Percentiles rank a stretch among this genome's conserved stretches.
phyloP scores from a whole-genome alignment of 306 rosid species.

The Citrullus colocynthis region DNA sequence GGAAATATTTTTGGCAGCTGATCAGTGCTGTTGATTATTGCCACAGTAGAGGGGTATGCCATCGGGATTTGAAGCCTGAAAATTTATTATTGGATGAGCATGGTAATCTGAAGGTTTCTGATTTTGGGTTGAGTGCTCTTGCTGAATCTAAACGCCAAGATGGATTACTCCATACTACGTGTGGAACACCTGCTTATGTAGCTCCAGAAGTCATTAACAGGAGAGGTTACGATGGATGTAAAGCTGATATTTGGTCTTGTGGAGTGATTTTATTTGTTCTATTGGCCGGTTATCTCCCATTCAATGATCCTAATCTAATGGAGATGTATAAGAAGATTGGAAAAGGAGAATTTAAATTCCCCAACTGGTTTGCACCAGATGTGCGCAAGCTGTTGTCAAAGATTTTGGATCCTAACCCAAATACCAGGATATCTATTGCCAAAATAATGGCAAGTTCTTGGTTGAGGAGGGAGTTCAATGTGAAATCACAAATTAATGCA shows the following conservation, averaged over 20 bases:
- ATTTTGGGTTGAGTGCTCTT: slow-evolving; percentile 85
- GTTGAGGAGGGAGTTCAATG: slow-evolving; percentile 49
- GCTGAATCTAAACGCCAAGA: slow-evolving; percentile 64
- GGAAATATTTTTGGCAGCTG: slow-evolving; percentile 79
- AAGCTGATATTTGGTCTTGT: slow-evolving; percentile 97
- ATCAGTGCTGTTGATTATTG: slow-evolving; percentile 85
- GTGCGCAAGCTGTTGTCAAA: slow-evolving; percentile 55
- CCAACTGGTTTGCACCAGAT: slow-evolving; percentile 77
- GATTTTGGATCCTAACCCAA: slow-evolving; percentile 77
- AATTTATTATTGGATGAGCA: slow-evolving; percentile 82
- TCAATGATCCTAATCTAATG: slow-evolving; percentile 78
- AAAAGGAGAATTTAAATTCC: slow-evolving; percentile 65
- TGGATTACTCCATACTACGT: slow-evolving; percentile 89
- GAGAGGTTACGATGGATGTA: slow-evolving; percentile 76
- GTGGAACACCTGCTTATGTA: slow-evolving; percentile 97
- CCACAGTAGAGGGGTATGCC: slow-evolving; percentile 81
- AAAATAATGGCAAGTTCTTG: slow-evolving; percentile 58
- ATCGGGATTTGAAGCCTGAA: slow-evolving; percentile 90
- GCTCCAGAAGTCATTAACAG: slow-evolving; percentile 87
- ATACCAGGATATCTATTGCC: slow-evolving; percentile 56
- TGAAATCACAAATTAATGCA: slow-evolving; percentile 14
- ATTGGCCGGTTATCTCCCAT: slow-evolving; percentile 88
- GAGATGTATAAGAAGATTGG: slow-evolving; percentile 82
- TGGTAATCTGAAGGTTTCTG: slow-evolving; percentile 85
- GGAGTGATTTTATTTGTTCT: slow-evolving; percentile 89